These are phyloP conservation scores for Begonia peltatifolia DNA, from an alignment of 306 rosid species.

Conservation along the genomic window DNA sequence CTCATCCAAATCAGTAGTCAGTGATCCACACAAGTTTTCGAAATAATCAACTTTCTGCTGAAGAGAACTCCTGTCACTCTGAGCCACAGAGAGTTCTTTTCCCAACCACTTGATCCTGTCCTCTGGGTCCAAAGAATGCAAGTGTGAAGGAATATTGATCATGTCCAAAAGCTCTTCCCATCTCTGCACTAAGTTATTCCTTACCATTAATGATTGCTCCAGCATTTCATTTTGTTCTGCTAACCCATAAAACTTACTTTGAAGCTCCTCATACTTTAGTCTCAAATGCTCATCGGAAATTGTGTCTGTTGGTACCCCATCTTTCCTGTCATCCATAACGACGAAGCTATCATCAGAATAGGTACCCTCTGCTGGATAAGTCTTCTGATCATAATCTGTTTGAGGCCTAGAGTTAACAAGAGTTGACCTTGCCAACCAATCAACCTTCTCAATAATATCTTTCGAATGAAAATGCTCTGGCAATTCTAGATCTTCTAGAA, in stretches of 20 bases:
- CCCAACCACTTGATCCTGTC: slow-evolving; percentile 79
- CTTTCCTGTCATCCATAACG: slow-evolving; percentile 64
- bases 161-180: slow-evolving; percentile 84
- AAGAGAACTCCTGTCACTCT: slow-evolving; percentile 43
- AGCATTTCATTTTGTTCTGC: slow-evolving; percentile 99
- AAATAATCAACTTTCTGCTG: slow-evolving; percentile 60
- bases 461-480: slow-evolving; percentile 95
- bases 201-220: slow-evolving; percentile 88
- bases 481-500: slow-evolving; percentile 84
- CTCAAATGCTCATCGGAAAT: slow-evolving; percentile 47
- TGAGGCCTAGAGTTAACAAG: slow-evolving; percentile 37
- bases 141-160: slow-evolving; percentile 68
- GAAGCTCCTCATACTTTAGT: slow-evolving; percentile 63
- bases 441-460: slow-evolving; percentile 82
- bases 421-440: slow-evolving; percentile 84
- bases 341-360: slow-evolving; percentile 70
- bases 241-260: slow-evolving; percentile 58
- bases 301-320: slow-evolving; percentile 40
- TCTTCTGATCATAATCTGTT: slow-evolving; percentile 73
- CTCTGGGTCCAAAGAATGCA: slow-evolving; percentile 68
- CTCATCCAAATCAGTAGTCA: slow-evolving; percentile 68
- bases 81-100: slow-evolving; percentile 52
- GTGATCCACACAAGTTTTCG: slow-evolving; percentile 48
- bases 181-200: slow-evolving; percentile 73
- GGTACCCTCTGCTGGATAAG: slow-evolving; percentile 50